Evolutionary conservation across 2,329 filamentous ascomycete species (phyloP).

Genomic region (Ceratocystis colombiana): DNA sequence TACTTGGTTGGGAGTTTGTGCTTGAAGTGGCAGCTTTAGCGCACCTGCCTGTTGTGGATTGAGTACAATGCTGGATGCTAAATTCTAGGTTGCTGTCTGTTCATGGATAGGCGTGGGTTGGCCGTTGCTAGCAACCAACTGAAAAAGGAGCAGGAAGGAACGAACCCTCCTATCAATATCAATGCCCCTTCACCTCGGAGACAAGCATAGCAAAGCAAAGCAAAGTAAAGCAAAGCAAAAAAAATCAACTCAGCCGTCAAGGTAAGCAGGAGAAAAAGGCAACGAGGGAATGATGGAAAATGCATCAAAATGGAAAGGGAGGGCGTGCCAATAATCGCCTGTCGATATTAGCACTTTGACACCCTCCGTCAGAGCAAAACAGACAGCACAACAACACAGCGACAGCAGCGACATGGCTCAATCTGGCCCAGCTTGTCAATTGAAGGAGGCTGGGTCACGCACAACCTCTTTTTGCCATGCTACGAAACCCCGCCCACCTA

Average conservation of each 20-base stretch:
- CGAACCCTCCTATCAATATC: slow-evolving; percentile 13
- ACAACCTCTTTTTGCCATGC: not conserved
- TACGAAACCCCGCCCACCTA: not conserved
- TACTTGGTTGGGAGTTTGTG: not conserved
- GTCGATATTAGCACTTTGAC: not conserved
- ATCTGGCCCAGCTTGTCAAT: not conserved
- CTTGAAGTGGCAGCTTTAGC: not conserved
- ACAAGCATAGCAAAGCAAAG: not conserved
- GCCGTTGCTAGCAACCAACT: not conserved
- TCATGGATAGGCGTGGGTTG: not conserved
- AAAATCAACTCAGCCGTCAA: too few species aligned
- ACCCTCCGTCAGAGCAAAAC: not conserved
- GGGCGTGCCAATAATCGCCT: too few species aligned
- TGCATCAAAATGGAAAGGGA: not conserved
- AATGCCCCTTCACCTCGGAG: not conserved
- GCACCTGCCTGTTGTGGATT: too few species aligned
- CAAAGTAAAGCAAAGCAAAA: too few species aligned
- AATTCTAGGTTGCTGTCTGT: not conserved
- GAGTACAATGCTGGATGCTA: too few species aligned
- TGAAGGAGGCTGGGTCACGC: slow-evolving; percentile 7
- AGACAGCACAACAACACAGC: not conserved
- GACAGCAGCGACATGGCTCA: not conserved
- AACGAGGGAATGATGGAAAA: not conserved
- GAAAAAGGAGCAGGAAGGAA: slow-evolving; percentile 18
- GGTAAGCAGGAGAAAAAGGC: not conserved